Base-by-base conservation (phyloP, 192 early-diverging fungal genomes). In the Gonapodya sp. region DNA sequence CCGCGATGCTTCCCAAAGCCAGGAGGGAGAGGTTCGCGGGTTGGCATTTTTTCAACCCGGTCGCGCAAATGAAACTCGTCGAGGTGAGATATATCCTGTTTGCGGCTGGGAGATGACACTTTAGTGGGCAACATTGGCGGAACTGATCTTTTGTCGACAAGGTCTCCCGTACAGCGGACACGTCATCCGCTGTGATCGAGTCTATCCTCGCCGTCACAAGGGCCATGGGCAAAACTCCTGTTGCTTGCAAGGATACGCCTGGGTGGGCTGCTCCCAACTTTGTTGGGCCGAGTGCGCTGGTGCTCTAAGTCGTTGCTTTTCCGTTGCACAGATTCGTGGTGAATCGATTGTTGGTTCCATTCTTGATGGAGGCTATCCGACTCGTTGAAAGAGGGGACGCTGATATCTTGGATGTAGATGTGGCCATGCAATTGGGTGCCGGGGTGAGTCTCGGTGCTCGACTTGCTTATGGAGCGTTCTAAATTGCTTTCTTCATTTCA, bases 1-100 rank as follows among this genome's bases (percentile, higher is more conserved):
- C 94, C 18, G 88, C 90, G 82, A 87, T 84, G 18, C 87, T 92
- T 36, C 82, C 86, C 8, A 86, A 86, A 0, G 79, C 83, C 79
- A 86, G 92, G 0, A 80, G 82, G 36, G 84, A 86, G 74, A 87
- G 88, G 31, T 94, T 96, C 81, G 92, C 94, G 31, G 97, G 97
- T 35, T 86, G 97, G 80, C 97, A 98, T 84, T 98, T 96, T 86
- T 98, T 98, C 87, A 98, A 98, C 89, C 97, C 97, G 1, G 97
- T 98, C n/a, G 94, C 97, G 35, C 94, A 95, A 85, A 98, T 98
- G 97, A 96, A 96, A 87, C 87, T 98, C 33, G 97, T 98, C 14
- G 97, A 98, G 87, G 93, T 98, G n/a, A n/a, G n/a, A n/a, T n/a
- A n/a, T n/a, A n/a, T n/a, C n/a, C n/a, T n/a, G n/a, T n/a, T n/a